Base-by-base conservation (phyloP, 805 yeast genomes). In the Maudiozyma turicensis region DNA sequence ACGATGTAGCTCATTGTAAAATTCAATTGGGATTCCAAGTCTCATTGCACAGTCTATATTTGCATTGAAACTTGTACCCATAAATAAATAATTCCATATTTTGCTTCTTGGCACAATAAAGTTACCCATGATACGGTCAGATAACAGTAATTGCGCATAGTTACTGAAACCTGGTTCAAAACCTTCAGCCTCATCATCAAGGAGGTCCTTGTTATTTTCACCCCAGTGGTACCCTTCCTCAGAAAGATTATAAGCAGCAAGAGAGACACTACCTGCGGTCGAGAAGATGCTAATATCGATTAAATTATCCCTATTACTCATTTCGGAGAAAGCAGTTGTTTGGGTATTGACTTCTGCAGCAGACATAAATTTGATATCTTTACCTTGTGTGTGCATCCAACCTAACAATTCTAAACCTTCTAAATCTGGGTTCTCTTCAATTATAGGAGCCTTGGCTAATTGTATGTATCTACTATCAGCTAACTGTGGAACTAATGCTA, bases 301-400 rank as follows among this genome's bases (percentile, higher is more conserved):
- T 39, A 80, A 65, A 26, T 72, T 68, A 0, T 63, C 54, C 7
- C 32, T 37, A 45, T 66, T 72, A 46, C 65, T 71, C 11, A 60
- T 58, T 11, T 67, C 63, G 2, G 64, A 57, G 15, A 74, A 69
- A 33, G 71, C 50, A 29, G 71, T 60, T 6, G 73, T 53, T 48
- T 81, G 84, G 0, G 80, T 75, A 2, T 84, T 74, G 13, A 87
- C 77, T 54, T 91, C 97, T 35, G 74, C 67, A 0, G 96, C 81
- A 6, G 84, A 71, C 70, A 90, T 75, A 46, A 73, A 71, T 45
- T 77, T 76, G 6, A 74, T 54, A 38, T 86, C 95, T 15, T 77
- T 78, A 1, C 84, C 74, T 63, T 84, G 88, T 0, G 97, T 86
- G 62, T 91, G 97, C n/a, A 93, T 76, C 95, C 96, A 86, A 0